phyloP scores from a whole-genome alignment of 305 asterid genomes.

The Fraxinus floribunda region DNA sequence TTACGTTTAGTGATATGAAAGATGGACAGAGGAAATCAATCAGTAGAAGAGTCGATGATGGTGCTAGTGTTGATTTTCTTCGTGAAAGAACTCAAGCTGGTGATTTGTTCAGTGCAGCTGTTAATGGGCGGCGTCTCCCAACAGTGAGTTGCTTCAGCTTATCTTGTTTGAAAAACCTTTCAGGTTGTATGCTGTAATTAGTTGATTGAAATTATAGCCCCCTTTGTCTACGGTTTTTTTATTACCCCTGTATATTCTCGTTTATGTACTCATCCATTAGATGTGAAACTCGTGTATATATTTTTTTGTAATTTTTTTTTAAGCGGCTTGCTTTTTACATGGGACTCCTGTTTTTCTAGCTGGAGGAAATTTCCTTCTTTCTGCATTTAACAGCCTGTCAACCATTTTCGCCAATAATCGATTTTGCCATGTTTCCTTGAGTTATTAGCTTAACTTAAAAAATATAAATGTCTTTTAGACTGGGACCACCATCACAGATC shows the following conservation, averaged over 20 bases:
- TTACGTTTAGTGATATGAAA: slow-evolving; percentile 52
- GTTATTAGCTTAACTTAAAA: slow-evolving; percentile 15
- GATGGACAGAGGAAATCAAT: slow-evolving; percentile 61
- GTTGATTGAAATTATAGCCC: not conserved
- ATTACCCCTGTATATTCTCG: not conserved
- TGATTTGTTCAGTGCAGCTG: slow-evolving; percentile 69
- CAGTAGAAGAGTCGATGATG: slow-evolving; percentile 51
- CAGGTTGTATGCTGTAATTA: not conserved
- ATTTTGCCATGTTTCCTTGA: slow-evolving; percentile 16
- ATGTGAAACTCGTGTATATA: not conserved
- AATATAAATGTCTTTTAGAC: slow-evolving; percentile 48
- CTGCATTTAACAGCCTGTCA: not conserved
- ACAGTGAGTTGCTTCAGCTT: slow-evolving; percentile 48
- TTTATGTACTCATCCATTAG: not conserved
- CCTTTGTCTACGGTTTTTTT: not conserved
- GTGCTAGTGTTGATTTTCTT: slow-evolving; percentile 43
- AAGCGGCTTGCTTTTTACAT: not conserved
- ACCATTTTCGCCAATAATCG: not conserved
- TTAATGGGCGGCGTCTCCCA: slow-evolving; percentile 55
- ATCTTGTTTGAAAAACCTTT: not conserved
- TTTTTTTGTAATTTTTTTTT: not conserved
- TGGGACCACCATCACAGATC: slow-evolving; percentile 81
- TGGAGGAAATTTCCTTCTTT: not conserved
- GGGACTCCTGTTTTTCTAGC: not conserved
- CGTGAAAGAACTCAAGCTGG: slow-evolving; percentile 81